Percentiles rank a stretch among this genome's conserved stretches.
These are phyloP conservation scores for Viola pubescens DNA, from an alignment of 441 rosid species.

Conservation along the genomic window DNA sequence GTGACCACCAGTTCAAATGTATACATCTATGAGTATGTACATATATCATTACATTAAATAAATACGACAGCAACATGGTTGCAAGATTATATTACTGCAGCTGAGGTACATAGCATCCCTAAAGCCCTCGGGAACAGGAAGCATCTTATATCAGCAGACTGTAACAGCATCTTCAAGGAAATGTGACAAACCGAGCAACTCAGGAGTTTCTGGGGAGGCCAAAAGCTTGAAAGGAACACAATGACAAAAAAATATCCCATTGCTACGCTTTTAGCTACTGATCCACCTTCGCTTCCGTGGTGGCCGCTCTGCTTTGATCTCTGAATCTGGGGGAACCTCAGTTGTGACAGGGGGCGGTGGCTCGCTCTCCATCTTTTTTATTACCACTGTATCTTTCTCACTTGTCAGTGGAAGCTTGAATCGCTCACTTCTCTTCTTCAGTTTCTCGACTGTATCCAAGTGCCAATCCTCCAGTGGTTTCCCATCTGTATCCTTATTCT, in stretches of 20 bases:
- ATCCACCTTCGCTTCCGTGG: constrained; percentile 89
- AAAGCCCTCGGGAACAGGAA: constrained; percentile 11
- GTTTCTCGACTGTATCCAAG: constrained; percentile 90
- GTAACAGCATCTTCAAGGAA: constrained; percentile 18
- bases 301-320: constrained; percentile 89
- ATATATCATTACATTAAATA: constrained; percentile 13
- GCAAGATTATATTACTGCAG: constrained; percentile 18
- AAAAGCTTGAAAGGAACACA: background rate
- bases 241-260: background rate
- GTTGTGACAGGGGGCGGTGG: constrained; percentile 42
- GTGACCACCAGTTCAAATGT: constrained; percentile 24
- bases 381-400: constrained; percentile 53
- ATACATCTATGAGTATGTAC: constrained; percentile 34
- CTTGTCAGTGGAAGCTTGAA: constrained; percentile 93
- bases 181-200: constrained; percentile 6
- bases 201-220: background rate
- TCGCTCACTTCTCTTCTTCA: constrained; percentile 96
- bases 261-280: constrained; percentile 39
- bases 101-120: constrained; percentile 23
- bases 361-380: constrained; percentile 63
- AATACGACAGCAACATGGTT: constrained; percentile 17
- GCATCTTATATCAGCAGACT: constrained; percentile 9
- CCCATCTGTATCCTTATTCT: constrained; percentile 47
- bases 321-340: constrained; percentile 50
- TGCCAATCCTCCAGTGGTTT: constrained; percentile 62